A percentile compares a stretch with the other conserved stretches of the same genome.
Conservation (phyloP, 164 flowering plant species). For the Sedum album region DNA sequence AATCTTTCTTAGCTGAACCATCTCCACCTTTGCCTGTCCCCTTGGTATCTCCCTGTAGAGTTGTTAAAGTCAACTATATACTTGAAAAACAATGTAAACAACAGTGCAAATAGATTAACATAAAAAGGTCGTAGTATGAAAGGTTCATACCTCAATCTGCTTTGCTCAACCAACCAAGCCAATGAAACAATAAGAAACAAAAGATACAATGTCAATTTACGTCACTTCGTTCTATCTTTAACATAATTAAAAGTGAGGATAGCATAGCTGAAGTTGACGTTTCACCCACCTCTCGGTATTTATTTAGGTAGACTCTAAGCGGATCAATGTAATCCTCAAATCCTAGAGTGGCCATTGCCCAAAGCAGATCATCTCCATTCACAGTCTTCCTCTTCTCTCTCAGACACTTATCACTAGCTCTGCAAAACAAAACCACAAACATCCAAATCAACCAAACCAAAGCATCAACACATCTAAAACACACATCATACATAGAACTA, state of each 20-base stretch:
- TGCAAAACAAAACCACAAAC: background rate
- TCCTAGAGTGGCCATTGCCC: conserved; percentile 9
- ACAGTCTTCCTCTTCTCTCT: conserved; percentile 9
- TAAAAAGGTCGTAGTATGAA: no score
- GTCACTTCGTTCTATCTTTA: background rate
- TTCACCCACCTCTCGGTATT: conserved; percentile 2
- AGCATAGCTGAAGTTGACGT: background rate
- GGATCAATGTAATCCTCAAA: conserved; percentile 12
- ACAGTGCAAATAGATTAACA: background rate
- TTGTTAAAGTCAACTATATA: background rate
- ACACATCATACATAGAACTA: background rate
- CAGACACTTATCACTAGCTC: conserved; percentile 9
- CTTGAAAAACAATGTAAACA: background rate
- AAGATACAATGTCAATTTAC: background rate
- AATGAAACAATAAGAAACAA: background rate
- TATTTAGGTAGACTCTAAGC: conserved; percentile 5
- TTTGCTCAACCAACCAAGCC: background rate
- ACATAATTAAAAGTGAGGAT: background rate
- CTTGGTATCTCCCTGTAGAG: conserved; percentile 14
- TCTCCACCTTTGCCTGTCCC: conserved; percentile 42
- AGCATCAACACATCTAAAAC: background rate
- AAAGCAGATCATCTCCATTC: conserved; percentile 11
- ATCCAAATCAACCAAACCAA: background rate
- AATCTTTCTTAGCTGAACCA: conserved; percentile 33
- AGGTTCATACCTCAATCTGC: conserved; percentile 9